Evolutionary conservation across 306 rosid species (phyloP), one percentile per base, ranked within the genome.

Genomic region (Prinsepia uniflora): DNA sequence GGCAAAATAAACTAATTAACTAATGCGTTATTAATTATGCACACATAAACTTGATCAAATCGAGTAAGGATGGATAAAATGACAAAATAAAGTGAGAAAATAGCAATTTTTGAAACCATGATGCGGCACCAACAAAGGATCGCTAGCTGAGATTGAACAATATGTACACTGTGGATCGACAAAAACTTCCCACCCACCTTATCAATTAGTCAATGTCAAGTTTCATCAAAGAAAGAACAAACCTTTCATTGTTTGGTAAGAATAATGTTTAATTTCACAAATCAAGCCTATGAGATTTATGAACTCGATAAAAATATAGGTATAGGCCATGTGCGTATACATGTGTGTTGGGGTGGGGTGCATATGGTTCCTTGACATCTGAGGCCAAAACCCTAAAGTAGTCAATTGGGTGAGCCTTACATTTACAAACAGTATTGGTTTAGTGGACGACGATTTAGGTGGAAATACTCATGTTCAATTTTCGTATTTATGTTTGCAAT

Each of bases 341-440:
- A 24, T 24, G 30, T 30, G 36, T 30, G 36, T 30, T 64, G 52
- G 64, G 80, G 40, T 46, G 59, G 60, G 43, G 5, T 60, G 59
- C 52, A 30, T 20, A 73, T 62, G 72, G 65, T 78, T 81, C 70
- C 83, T 65, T 70, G 53, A 52, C 13, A 72, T 63, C 72, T 49
- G 73, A 76, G 63, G 73, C 57, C 75, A 70, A 76, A 79, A 81
- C 72, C 53, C 71, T 58, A 70, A 78, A n/a, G n/a, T n/a, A 81
- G 88, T 77, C 92, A 85, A 81, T 71, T 44, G 71, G 73, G 75
- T 64, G 78, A 80, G 82, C 81, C 73, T 64, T 43, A 40, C 36
- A 1, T 1, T 30, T 30, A 30, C 36, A 30, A 30, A 3, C 3
- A 30, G 36, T 2, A 3, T 30, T 2, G 3, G 36, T 30, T 2